These are phyloP conservation scores for Aspergillus fumigatiaffinis DNA, from an alignment of 2,329 filamentous ascomycete species.

Conservation along the genomic window DNA sequence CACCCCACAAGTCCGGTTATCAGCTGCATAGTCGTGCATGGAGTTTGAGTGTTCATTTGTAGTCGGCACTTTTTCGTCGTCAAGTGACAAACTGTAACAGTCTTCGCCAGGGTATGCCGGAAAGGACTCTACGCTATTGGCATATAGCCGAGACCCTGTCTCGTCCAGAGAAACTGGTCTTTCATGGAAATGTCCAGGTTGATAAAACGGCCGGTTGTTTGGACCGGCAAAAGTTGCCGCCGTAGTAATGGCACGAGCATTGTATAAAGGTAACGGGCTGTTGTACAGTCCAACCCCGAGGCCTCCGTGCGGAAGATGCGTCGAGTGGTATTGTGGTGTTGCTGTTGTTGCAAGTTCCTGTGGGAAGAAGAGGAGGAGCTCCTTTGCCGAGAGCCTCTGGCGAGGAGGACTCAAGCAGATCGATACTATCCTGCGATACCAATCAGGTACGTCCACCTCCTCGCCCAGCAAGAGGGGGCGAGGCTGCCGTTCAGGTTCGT, in stretches of 20 bases:
- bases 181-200: conserved; percentile 1
- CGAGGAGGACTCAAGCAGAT: conserved; percentile 75
- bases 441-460: conserved; percentile 62
- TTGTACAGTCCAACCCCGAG: conserved; percentile 18
- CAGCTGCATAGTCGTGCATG: not conserved
- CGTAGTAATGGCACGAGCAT: conserved; percentile 8
- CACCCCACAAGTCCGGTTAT: not conserved
- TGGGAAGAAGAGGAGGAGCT: conserved; percentile 68
- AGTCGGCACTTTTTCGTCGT: not conserved
- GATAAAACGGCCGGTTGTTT: conserved; percentile 7
- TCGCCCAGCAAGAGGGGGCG: conserved; percentile 63
- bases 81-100: not conserved
- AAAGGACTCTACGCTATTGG: not conserved
- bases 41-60: not conserved
- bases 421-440: conserved; percentile 72
- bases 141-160: not conserved
- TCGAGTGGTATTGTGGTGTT: conserved; percentile 12
- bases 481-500: conserved; percentile 79
- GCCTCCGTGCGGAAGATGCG: conserved; percentile 11
- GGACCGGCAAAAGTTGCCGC: conserved; percentile 12
- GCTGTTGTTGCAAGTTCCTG: conserved; percentile 15
- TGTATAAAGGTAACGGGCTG: conserved; percentile 16
- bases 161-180: not conserved
- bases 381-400: conserved; percentile 66
- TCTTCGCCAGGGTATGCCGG: not conserved